phyloP scores from a whole-genome alignment of 768 basidiomycete genomes.

The Pluteus cervinus region DNA sequence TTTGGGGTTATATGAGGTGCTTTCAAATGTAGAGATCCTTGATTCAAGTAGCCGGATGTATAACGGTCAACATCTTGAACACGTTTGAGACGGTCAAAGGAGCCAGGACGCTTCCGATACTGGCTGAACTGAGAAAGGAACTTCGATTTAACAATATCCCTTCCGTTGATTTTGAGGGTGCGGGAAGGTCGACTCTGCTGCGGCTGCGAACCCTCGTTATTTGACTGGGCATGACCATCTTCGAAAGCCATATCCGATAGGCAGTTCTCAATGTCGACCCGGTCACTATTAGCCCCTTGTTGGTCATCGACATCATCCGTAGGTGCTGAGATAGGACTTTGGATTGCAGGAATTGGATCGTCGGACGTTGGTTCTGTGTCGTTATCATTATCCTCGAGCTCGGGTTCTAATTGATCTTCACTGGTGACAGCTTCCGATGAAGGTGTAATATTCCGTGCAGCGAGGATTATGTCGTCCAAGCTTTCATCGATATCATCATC shows the following conservation, averaged over 20 bases:
- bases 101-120: slow-evolving; percentile 10
- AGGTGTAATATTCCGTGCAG: too few relatives aligned
- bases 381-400: slow-evolving; percentile 8
- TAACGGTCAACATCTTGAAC: slow-evolving; percentile 12
- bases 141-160: slow-evolving; percentile 8
- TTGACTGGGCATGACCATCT: too few relatives aligned
- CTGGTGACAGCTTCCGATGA: not conserved
- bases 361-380: not conserved
- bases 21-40: not conserved
- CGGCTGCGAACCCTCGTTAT: not conserved
- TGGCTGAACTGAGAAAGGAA: slow-evolving; percentile 9
- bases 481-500: slow-evolving; percentile 17
- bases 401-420: slow-evolving; percentile 12
- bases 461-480: slow-evolving; percentile 6
- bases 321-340: too few relatives aligned
- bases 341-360: too few relatives aligned
- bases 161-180: slow-evolving; percentile 5
- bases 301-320: too few relatives aligned
- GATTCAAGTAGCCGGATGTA: not conserved
- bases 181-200: not conserved
- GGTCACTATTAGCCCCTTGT: too few relatives aligned
- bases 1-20: not conserved
- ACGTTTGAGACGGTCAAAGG: slow-evolving; percentile 13
- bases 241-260: too few relatives aligned
- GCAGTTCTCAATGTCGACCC: too few relatives aligned